Evolutionary conservation across 1,139 yeast genomes (phyloP).

Genomic region (Sugiyamaella pinicola): DNA sequence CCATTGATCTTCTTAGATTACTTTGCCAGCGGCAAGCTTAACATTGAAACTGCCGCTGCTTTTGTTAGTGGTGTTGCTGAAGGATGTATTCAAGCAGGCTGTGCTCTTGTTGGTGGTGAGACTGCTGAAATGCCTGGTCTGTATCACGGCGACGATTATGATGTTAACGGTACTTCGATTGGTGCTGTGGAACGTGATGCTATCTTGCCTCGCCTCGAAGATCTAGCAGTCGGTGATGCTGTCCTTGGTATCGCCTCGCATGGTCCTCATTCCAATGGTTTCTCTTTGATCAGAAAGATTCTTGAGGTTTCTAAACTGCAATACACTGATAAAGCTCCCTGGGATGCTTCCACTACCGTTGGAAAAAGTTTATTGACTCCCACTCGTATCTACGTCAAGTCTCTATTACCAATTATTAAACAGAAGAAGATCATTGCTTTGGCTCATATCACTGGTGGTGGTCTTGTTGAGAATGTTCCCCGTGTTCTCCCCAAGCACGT

Average conservation of each 20-base stretch:
- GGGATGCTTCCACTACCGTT: slow-evolving; percentile 71
- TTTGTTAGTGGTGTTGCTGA: slow-evolving; percentile 95
- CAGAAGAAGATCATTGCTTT: slow-evolving; percentile 70
- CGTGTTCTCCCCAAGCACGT: slow-evolving; percentile 83
- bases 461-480: slow-evolving; percentile 93
- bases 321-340: slow-evolving; percentile 81
- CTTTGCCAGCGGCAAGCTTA: slow-evolving; percentile 92
- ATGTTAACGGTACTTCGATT: slow-evolving; percentile 96
- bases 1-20: slow-evolving; percentile 94
- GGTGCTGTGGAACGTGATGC: slow-evolving; percentile 91
- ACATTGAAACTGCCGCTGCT: slow-evolving; percentile 77
- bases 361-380: slow-evolving; percentile 89
- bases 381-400: slow-evolving; percentile 92
- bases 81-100: slow-evolving; percentile 93
- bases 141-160: slow-evolving; percentile 94
- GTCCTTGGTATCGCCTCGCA: slow-evolving; percentile 84
- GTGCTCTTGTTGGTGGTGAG: slow-evolving; percentile 99
- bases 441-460: slow-evolving; percentile 99
- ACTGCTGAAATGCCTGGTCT: slow-evolving; percentile 99
- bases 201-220: slow-evolving; percentile 68
- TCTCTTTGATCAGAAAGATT: slow-evolving; percentile 92
- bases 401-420: slow-evolving; percentile 67
- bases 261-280: slow-evolving; percentile 97
- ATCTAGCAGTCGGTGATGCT: slow-evolving; percentile 77
- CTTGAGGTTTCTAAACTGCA: slow-evolving; percentile 70